These are phyloP conservation scores for Thielaviopsis punctulata DNA, from an alignment of 2,329 filamentous ascomycete species.

Conservation along the genomic window DNA sequence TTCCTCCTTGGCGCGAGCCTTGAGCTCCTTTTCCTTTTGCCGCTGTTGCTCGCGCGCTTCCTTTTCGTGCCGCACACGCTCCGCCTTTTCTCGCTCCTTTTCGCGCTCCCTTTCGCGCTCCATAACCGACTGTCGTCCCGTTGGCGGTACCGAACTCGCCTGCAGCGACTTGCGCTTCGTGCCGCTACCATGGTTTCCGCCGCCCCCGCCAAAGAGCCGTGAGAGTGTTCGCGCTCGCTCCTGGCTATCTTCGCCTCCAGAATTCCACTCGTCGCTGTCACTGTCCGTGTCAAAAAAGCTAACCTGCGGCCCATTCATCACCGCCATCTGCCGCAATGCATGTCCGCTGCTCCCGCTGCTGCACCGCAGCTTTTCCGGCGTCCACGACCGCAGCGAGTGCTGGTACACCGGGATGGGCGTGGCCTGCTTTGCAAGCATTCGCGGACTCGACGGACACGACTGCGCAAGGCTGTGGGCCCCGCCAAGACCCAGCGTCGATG, in stretches of 20 bases:
- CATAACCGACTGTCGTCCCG: not conserved
- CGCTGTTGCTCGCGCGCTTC: not conserved
- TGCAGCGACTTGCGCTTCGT: not conserved
- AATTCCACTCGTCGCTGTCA: constrained; percentile 3
- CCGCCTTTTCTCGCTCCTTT: too few species aligned
- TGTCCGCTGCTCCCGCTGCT: not conserved
- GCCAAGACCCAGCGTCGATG: not conserved
- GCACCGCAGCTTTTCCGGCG: not conserved
- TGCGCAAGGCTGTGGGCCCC: not conserved
- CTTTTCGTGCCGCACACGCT: not conserved
- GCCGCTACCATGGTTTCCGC: not conserved
- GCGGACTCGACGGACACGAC: not conserved
- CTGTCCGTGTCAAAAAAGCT: constrained; percentile 10
- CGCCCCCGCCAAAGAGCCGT: constrained; percentile 2
- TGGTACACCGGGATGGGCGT: constrained; percentile 2
- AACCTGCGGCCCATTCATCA: not conserved
- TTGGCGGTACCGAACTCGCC: not conserved
- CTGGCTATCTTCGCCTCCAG: not conserved
- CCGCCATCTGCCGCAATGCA: not conserved
- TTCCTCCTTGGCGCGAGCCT: not conserved
- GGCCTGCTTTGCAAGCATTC: not conserved
- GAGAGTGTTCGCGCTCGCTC: constrained; percentile 5
- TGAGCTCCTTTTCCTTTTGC: not conserved
- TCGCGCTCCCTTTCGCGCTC: not conserved
- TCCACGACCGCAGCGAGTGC: constrained; percentile 1